Base-by-base conservation (phyloP, 2,329 filamentous ascomycete genomes). In the Penicillium italicum region DNA sequence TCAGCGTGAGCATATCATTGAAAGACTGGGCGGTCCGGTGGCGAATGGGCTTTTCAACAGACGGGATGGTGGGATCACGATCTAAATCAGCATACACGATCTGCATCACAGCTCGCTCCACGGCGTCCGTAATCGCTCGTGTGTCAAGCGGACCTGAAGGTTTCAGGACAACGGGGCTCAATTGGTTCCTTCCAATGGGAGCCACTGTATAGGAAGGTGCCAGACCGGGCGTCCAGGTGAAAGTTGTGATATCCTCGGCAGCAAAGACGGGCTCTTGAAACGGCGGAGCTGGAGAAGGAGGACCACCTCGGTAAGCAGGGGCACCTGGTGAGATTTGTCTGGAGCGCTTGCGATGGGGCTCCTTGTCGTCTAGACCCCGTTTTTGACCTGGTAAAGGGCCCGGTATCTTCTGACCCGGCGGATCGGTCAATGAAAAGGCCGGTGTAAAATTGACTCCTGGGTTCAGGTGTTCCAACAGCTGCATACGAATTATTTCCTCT, bases 11-110 rank as follows among this genome's bases (percentile, higher is more conserved):
- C 34, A 72, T 28, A 37, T 69, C 64, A 1, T 43, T 20, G 6
- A 24, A 36, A 11, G 30, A 40, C 5, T 42, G 42, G n/a, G 68
- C 68, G 14, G 47, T 57, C 11, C 57, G 12, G 12, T 46, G 26
- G 20, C 59, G 48, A 20, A 54, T 47, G 1, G 65, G 46, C 1
- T 55, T 45, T 11, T 30, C 40, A 14, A 33, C 55, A 18, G 50
- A 45, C 14, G 62, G 59, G 26, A 68, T 63, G 45, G 37, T 59
- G 20, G 60, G 61, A 57, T 71, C 58, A 10, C 71, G 64, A 22
- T 72, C 68, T n/a, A 74, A 61, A n/a, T 64, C 61, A 30, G 47
- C 16, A 42, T 72, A 71, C 9, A 66, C 60, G 9, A 67, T 53
- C 9, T 61, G 57, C 49, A 71, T 59, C n/a, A 74, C 37, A 2